A percentile compares a stretch with the other conserved stretches of the same genome.
Evolutionary conservation across 2,329 filamentous ascomycete species (phyloP).

Genomic region (Claviceps paspali): DNA sequence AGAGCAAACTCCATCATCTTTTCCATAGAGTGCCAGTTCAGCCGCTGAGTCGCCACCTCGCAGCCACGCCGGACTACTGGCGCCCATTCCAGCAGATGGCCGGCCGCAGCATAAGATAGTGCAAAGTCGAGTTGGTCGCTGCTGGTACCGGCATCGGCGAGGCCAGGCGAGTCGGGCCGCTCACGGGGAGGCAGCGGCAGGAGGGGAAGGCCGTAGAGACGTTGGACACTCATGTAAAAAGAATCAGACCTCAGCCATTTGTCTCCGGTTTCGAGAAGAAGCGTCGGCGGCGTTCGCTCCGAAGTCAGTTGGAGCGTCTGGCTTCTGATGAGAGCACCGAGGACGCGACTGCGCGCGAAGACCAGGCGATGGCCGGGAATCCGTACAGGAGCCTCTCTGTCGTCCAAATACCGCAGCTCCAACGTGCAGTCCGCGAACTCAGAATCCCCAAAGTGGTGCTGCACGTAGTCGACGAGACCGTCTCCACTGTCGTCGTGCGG

Average conservation of each 20-base stretch:
- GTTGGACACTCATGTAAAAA: constrained; percentile 41
- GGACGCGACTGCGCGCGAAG: constrained; percentile 32
- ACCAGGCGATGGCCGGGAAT: constrained; percentile 41
- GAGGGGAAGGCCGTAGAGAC: constrained; percentile 40
- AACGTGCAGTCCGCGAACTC: constrained; percentile 29
- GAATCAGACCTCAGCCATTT: constrained; percentile 38
- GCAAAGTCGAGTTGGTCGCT: constrained; percentile 35
- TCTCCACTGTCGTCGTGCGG: constrained; percentile 18
- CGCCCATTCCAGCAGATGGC: constrained; percentile 39
- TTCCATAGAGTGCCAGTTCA: constrained; percentile 50
- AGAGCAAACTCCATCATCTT: constrained; percentile 44
- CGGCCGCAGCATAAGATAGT: constrained; percentile 51
- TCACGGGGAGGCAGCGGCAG: constrained; percentile 20
- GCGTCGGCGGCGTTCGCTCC: constrained; percentile 12
- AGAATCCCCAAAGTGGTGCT: constrained; percentile 18
- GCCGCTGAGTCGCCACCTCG: constrained; percentile 39
- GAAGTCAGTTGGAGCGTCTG: constrained; percentile 16
- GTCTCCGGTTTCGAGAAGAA: constrained; percentile 32
- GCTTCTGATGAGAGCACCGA: constrained; percentile 14
- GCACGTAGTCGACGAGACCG: constrained; percentile 24
- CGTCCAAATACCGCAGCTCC: constrained; percentile 29
- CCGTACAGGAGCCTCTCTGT: constrained; percentile 21
- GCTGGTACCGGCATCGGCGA: constrained; percentile 23
- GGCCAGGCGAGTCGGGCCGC: constrained; percentile 13
- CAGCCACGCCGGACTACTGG: constrained; percentile 42